Evolutionary conservation across 108 stramenopile species (phyloP), one percentile per base, ranked within the genome.

Genomic region (Bacterosira constricta): DNA sequence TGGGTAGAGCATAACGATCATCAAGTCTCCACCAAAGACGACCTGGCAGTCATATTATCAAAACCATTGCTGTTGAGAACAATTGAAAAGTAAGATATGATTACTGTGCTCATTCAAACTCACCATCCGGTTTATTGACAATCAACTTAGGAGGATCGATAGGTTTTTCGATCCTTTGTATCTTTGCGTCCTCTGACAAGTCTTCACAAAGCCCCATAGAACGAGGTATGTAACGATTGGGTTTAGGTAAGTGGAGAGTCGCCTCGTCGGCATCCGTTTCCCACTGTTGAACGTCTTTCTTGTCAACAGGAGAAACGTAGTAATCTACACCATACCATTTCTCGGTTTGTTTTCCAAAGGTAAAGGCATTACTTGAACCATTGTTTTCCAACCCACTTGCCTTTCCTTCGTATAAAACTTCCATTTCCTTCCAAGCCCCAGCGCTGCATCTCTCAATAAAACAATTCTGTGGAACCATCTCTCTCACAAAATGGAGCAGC

Each of bases 11-110:
- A 66, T 95, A 95, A 6, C 94, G 73, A 63, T 95, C 94, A 65
- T 95, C 94, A 26, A 95, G 79, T 35, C 90, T 83, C 82, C 90
- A 87, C 84, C 78, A 95, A 35, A 95, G 87, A n/a, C 90, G 85
- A 55, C 80, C 78, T 35, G 26, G 18, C 20, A 27, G 63, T 29
- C 13, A 52, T 60, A 11, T 21, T 37, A 34, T 34, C 4, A 23
- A 32, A 26, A 38, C 13, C 17, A 69, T 30, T n/a, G n/a, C n/a
- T 39, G 49, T 3, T 38, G 21, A 23, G 26, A 56, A 25, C 18
- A 37, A 26, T 27, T 17, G 1, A 29, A 6, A 23, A 2, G 53
- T 1, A 34, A 41, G 27, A 26, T 13, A 31, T 20, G 23, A 66
- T 13, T 6, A 5, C n/a, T 0, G 11, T 30, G 15, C 6, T 60